Conservation (phyloP, 1,284 basidiomycete species). For the Moesziomyces antarcticus region DNA sequence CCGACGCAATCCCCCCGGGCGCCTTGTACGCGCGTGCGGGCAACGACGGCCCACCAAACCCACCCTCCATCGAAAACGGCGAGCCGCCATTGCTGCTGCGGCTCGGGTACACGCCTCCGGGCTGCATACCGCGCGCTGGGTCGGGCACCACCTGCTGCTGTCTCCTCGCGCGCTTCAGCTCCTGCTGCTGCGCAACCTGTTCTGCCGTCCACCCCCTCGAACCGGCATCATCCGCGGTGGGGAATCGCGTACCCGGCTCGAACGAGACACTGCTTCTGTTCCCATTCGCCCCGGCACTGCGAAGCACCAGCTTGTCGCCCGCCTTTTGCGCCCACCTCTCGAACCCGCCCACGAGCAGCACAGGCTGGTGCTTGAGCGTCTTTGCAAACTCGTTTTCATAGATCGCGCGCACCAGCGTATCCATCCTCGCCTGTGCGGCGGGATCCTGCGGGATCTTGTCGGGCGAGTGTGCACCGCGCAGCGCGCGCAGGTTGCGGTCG, state of each 20-base stretch:
- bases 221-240: slow-evolving; percentile 29
- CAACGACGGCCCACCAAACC: slow-evolving; percentile 41
- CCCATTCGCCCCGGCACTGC: slow-evolving; percentile 6
- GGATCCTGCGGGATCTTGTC: slow-evolving; percentile 39
- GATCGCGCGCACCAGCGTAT: slow-evolving; percentile 50
- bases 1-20: slow-evolving; percentile 12
- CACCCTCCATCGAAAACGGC: slow-evolving; percentile 25
- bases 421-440: slow-evolving; percentile 38
- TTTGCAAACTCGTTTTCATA: slow-evolving; percentile 58
- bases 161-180: slow-evolving; percentile 39
- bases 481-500: slow-evolving; percentile 72
- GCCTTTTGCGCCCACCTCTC: slow-evolving; percentile 82
- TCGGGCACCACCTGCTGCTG: slow-evolving; percentile 46
- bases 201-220: slow-evolving; percentile 20
- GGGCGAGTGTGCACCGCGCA: slow-evolving; percentile 18
- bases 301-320: slow-evolving; percentile 71
- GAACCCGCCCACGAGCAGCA: slow-evolving; percentile 86
- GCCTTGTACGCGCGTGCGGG: slow-evolving; percentile 57
- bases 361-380: slow-evolving; percentile 78
- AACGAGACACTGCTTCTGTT: slow-evolving; percentile 39
- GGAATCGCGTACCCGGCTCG: slow-evolving; percentile 39
- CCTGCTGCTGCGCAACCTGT: slow-evolving; percentile 30
- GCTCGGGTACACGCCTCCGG: slow-evolving; percentile 35
- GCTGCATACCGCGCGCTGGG: slow-evolving; percentile 25
- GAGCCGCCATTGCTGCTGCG: slow-evolving; percentile 27